Evolutionary conservation across 495 filamentous ascomycete species (phyloP), one percentile per base, ranked within the genome.

Genomic region (Penicillium bialowiezense): DNA sequence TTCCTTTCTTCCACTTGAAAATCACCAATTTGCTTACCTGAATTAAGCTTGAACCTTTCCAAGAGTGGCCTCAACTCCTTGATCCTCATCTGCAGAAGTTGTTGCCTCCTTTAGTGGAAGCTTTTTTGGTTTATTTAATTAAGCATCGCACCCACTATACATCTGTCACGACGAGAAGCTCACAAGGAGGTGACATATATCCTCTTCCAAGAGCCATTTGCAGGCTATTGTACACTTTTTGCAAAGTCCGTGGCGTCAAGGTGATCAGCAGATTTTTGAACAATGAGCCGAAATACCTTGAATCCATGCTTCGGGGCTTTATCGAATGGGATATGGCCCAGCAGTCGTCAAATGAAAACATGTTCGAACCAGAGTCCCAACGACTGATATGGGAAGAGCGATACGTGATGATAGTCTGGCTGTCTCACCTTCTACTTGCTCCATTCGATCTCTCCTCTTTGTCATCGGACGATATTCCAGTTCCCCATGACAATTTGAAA

Each of bases 1-100:
- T 13, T 28, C 18, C 29, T 29, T 14, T 0, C 35, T 21, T 8
- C n/a, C 0, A 23, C 23, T 15, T 24, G 1, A 15, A 12, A 5
- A 1, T 5, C 13, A 13, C 0, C 15, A 8, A 9, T 24, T 31
- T 26, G 26, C 41, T 47, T 26, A 49, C 43, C 9, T 9, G 34
- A 17, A 15, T 68, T 67, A 67, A 95, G 76, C 76, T 98, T 26
- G 90, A 96, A 51, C 89, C 86, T 29, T 97, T 97, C 61, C 93
- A 96, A 76, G 93, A 97, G 71, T 86, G 89, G 57, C 92, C 93
- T 15, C 93, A 99, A 63, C 80, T 99, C 4, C 81, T 99, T n/a
- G 93, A 99, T 67, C 85, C 90, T 1, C 76, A 93, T 63, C 78
- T 99, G 36, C 80, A 84, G 48, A 73, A 71, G 48, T 80, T 95